Evolutionary conservation across 1,284 basidiomycete species (phyloP).

Genomic region (Coniophora puteana): DNA sequence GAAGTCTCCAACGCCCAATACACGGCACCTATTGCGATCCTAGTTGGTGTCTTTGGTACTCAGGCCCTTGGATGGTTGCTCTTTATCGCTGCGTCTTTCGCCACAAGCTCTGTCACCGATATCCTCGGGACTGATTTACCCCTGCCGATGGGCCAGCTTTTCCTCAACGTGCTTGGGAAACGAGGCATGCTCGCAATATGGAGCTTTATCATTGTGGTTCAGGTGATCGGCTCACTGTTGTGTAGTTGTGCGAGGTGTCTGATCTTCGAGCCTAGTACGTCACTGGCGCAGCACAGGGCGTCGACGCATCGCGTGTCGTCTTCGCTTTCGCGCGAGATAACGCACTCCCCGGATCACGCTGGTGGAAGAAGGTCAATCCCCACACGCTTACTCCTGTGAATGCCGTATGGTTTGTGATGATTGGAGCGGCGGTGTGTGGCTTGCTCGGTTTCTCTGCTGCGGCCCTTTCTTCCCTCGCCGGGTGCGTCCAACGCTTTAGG

Average conservation of each 20-base stretch:
- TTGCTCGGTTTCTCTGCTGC: slow-evolving; percentile 62
- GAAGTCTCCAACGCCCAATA: slow-evolving; percentile 64
- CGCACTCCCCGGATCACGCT: slow-evolving; percentile 66
- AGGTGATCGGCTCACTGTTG: slow-evolving; percentile 32
- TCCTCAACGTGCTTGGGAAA: slow-evolving; percentile 62
- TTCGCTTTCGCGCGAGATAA: slow-evolving; percentile 74
- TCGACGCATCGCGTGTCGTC: slow-evolving; percentile 71
- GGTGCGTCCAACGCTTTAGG: slow-evolving; percentile 37
- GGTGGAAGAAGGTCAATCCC: slow-evolving; percentile 59
- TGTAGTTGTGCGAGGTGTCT: not conserved
- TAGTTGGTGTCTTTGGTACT: slow-evolving; percentile 59
- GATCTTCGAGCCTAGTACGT: slow-evolving; percentile 44
- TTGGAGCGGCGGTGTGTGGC: slow-evolving; percentile 52
- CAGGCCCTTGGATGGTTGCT: slow-evolving; percentile 62
- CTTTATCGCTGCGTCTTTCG: slow-evolving; percentile 62
- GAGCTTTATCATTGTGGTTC: slow-evolving; percentile 68
- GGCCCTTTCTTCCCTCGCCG: slow-evolving; percentile 62
- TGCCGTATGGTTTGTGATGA: slow-evolving; percentile 73
- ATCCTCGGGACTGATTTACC: slow-evolving; percentile 50
- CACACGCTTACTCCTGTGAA: slow-evolving; percentile 66
- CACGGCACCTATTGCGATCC: slow-evolving; percentile 75
- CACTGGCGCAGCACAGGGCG: slow-evolving; percentile 70
- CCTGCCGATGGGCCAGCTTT: slow-evolving; percentile 70
- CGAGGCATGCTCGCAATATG: slow-evolving; percentile 67
- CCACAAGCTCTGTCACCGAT: slow-evolving; percentile 50